Evolutionary conservation across 257 asterid species (phyloP).

Genomic region (Echites panduratus): DNA sequence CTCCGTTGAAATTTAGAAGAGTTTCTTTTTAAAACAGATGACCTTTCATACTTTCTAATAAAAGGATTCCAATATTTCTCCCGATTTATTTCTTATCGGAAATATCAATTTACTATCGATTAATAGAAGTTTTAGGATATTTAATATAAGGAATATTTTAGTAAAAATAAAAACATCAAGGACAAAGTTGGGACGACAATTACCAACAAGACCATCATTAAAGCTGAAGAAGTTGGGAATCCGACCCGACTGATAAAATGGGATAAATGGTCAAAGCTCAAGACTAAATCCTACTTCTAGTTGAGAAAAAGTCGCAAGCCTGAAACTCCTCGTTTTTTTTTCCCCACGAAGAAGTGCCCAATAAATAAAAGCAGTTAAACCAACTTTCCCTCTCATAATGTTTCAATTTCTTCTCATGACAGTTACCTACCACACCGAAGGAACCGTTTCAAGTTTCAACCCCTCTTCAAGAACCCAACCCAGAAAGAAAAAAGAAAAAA

Average conservation of each 20-base stretch:
- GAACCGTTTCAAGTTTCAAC: constrained; percentile 26
- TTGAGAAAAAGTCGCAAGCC: constrained; percentile 7
- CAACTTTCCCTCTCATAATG: constrained; percentile 25
- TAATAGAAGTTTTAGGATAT: too few species aligned
- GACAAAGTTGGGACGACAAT: not conserved
- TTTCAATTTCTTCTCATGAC: constrained; percentile 14
- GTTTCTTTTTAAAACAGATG: too few species aligned
- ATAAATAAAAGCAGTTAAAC: constrained; percentile 49
- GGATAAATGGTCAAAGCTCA: not conserved
- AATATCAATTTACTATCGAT: too few species aligned
- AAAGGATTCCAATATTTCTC: too few species aligned
- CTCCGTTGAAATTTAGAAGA: too few species aligned
- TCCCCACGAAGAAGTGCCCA: not conserved
- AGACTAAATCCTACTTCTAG: not conserved
- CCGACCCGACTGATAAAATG: not conserved
- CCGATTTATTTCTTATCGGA: too few species aligned
- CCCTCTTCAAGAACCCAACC: constrained; percentile 5
- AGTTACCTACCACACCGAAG: constrained; percentile 28
- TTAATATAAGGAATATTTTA: too few species aligned
- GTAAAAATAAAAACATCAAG: too few species aligned
- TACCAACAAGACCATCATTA: not conserved
- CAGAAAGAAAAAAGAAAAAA: not conserved
- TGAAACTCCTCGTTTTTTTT: not conserved
- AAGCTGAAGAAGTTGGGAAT: constrained; percentile 5
- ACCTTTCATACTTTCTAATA: too few species aligned